Percentiles rank a stretch among this genome's conserved stretches.
Evolutionary conservation across 1,284 basidiomycete species (phyloP).

Genomic region (Stygiomarasmius scandens): DNA sequence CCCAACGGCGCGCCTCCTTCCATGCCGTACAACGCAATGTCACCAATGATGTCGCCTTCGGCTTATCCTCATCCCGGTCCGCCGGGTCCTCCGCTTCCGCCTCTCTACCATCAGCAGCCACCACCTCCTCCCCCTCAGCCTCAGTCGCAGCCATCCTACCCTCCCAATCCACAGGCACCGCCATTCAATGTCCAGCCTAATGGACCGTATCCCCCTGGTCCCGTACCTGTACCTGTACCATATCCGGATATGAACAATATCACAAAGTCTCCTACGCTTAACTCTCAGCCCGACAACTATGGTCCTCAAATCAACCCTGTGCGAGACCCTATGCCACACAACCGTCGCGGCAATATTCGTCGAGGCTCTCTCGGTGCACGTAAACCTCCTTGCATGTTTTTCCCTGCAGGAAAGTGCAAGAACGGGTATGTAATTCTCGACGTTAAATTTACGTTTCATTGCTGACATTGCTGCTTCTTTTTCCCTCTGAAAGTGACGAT

Average conservation of each 20-base stretch:
- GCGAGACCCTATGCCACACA: slow-evolving; percentile 55
- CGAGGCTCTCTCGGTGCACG: slow-evolving; percentile 59
- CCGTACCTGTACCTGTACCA: slow-evolving; percentile 31
- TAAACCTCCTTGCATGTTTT: slow-evolving; percentile 80
- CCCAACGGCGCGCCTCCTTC: slow-evolving; percentile 53
- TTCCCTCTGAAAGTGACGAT: slow-evolving; percentile 53
- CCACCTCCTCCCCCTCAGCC: slow-evolving; percentile 45
- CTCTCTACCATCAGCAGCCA: slow-evolving; percentile 48
- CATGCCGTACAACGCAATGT: slow-evolving; percentile 61
- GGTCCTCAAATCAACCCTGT: slow-evolving; percentile 31
- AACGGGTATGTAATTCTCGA: slow-evolving; percentile 62
- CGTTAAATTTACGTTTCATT: slow-evolving; percentile 9
- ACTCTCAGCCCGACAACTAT: slow-evolving; percentile 52
- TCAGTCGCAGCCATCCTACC: slow-evolving; percentile 36
- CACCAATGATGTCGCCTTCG: slow-evolving; percentile 46
- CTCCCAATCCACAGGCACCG: slow-evolving; percentile 39
- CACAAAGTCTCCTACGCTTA: slow-evolving; percentile 39
- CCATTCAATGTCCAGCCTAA: slow-evolving; percentile 44
- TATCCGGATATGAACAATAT: slow-evolving; percentile 45
- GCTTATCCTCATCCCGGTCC: slow-evolving; percentile 61
- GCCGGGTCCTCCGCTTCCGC: slow-evolving; percentile 44
- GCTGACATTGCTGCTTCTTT: slow-evolving; percentile 13
- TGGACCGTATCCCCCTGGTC: slow-evolving; percentile 39
- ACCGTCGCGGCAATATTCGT: slow-evolving; percentile 60
- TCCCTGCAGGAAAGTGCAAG: slow-evolving; percentile 79